phyloP scores from a whole-genome alignment of 2,329 filamentous ascomycete species.

The Xylariaceae sp. region DNA sequence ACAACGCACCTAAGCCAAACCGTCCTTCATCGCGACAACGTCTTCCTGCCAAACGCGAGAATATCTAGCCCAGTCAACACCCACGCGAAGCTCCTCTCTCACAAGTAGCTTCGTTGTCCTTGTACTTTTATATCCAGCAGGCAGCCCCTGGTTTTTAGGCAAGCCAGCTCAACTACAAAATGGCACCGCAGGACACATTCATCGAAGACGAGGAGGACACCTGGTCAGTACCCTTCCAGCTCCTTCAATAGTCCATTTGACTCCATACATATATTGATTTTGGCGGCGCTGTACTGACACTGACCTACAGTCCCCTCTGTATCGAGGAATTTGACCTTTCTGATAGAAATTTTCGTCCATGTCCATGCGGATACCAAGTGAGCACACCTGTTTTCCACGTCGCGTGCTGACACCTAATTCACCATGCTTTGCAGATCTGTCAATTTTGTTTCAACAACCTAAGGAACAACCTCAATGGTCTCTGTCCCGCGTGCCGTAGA shows the following conservation, averaged over 20 bases:
- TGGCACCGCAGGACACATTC: conserved; percentile 67
- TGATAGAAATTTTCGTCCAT: conserved; percentile 94
- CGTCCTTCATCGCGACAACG: too few relatives aligned
- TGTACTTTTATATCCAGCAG: too few relatives aligned
- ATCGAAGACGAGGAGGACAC: conserved; percentile 69
- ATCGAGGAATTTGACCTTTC: conserved; percentile 99
- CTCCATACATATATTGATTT: conserved; percentile 3
- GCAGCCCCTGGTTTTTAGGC: too few relatives aligned
- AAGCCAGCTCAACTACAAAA: conserved; percentile 28
- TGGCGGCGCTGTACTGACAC: conserved; percentile 20
- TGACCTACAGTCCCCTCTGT: conserved; percentile 73
- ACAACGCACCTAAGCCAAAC: too few relatives aligned
- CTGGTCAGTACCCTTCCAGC: conserved; percentile 45
- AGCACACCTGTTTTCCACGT: conserved; percentile 16
- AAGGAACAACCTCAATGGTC: conserved; percentile 93
- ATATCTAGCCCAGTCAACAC: too few relatives aligned
- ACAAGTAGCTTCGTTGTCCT: too few relatives aligned
- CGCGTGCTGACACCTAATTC: conserved; percentile 7
- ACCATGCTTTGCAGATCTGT: conserved; percentile 64
- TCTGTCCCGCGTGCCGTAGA: conserved; percentile 94
- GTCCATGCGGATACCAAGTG: conserved; percentile 97
- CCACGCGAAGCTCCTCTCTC: too few relatives aligned
- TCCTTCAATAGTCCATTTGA: conserved; percentile 2
- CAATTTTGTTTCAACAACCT: conserved; percentile 99
- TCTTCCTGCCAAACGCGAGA: too few relatives aligned